A percentile compares a stretch with the other conserved stretches of the same genome.
These are phyloP conservation scores for Pezicula neosporulosa DNA, from an alignment of 2,329 filamentous ascomycete genomes.

Conservation along the genomic window DNA sequence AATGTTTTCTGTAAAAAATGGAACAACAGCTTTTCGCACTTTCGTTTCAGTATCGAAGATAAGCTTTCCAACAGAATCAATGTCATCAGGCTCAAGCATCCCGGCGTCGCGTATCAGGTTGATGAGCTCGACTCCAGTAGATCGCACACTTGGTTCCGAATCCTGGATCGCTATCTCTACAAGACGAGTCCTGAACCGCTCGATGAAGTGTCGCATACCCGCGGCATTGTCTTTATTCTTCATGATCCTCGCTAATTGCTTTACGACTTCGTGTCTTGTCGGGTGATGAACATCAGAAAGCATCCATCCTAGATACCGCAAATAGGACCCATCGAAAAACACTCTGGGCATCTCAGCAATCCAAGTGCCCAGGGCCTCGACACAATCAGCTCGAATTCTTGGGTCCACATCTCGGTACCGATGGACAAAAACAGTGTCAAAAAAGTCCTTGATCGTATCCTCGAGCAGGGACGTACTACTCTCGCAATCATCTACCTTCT, in stretches of 20 bases:
- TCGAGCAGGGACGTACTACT: slow-evolving; percentile 54
- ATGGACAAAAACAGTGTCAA: slow-evolving; percentile 91
- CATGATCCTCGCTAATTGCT: slow-evolving; percentile 77
- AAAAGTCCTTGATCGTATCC: slow-evolving; percentile 75
- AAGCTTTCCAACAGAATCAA: slow-evolving; percentile 82
- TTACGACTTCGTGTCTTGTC: slow-evolving; percentile 81
- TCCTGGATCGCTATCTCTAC: slow-evolving; percentile 92
- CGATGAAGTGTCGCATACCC: slow-evolving; percentile 83
- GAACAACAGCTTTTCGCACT: slow-evolving; percentile 83
- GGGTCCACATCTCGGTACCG: slow-evolving; percentile 93
- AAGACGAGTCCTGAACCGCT: slow-evolving; percentile 80
- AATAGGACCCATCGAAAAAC: slow-evolving; percentile 86
- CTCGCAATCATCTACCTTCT: slow-evolving; percentile 52
- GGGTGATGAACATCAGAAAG: slow-evolving; percentile 75
- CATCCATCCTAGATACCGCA: slow-evolving; percentile 94
- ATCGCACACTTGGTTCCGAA: slow-evolving; percentile 75
- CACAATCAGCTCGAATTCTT: slow-evolving; percentile 83
- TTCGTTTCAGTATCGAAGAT: slow-evolving; percentile 84
- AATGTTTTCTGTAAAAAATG: slow-evolving; percentile 87
- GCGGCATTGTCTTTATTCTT: slow-evolving; percentile 74
- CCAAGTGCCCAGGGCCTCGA: slow-evolving; percentile 84
- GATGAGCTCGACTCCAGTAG: slow-evolving; percentile 75
- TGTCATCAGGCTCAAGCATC: slow-evolving; percentile 85
- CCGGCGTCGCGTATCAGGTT: slow-evolving; percentile 80
- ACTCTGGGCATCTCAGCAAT: slow-evolving; percentile 79